Evolutionary conservation across 768 basidiomycete genomes (phyloP), one percentile per base, ranked within the genome.

Genomic region (Lactarius deliciosus): DNA sequence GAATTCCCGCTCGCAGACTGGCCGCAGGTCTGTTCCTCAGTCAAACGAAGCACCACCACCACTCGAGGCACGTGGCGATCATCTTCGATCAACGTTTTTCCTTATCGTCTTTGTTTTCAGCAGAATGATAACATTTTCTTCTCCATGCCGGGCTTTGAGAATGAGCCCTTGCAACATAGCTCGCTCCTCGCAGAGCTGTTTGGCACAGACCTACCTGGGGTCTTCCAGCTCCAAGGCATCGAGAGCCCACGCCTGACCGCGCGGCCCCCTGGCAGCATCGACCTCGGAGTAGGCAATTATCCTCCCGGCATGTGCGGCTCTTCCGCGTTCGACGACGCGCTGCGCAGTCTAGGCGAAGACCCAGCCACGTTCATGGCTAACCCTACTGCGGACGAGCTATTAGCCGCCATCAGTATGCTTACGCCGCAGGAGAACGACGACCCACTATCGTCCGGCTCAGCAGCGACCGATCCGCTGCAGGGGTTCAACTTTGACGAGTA

Each of bases 401-500:
- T 64, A 13, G 66, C 62, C 4, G 25, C 58, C 18, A 55, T 68
- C 7, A 55, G 38, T 15, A 47, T 43, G 50, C 58, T 68, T 1
- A 13, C 18, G 34, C 50, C 34, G 32, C 53, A 56, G n/a, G 47
- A 25, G 36, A 28, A n/a, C 7, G 8, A 18, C 6, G 56, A 43
- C 16, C 53, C 43, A 5, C 25, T 25, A 18, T 34, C 57, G 7
- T 16, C 57, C 8, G 32, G 41, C 54, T 22, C 57, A 25, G 30
- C 2, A 6, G 22, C 53, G 3, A 40, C 28, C 1, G 66, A 66
- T 22, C 18, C 45, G n/a, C 2, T 25, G n/a, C n/a, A 22, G n/a
- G 16, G 7, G 8, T 67, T 67, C 62, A 63, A 67, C 30, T 38
- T 63, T n/a, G 66, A 67, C 8, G 66, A 67, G 10, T 63, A 63